Base-by-base conservation (phyloP, 202 grass and related monocot genomes). In the Saccharum hybrid region DNA sequence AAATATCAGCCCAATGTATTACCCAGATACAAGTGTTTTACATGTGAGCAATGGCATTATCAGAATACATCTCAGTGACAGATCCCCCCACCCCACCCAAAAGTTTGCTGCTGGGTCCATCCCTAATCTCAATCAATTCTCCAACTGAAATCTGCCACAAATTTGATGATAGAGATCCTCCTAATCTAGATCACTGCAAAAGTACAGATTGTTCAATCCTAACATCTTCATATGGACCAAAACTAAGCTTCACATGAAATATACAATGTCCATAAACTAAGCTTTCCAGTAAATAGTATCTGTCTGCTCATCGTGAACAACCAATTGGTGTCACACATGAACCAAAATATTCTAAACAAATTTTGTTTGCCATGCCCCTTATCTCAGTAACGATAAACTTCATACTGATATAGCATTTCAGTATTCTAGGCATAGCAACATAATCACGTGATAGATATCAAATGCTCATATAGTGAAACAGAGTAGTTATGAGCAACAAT, bases 21-120 rank as follows among this genome's bases (percentile, higher is more conserved):
- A 71, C 51, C 26, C 4, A 40, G 30, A n/a, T 68, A 79, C 30
- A 28, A 46, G 36, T 59, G 72, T 34, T 84, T 63, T 49, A 31
- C 66, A 85, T 71, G 68, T 48, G 41, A 46, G 21, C 21, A 46
- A 71, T 46, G 6, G 1, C 22, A 30, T 9, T 48, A 42, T 23
- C n/a, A 42, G 39, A 69, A 69, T 42, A 13, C 4, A 21, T 18
- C 46, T 51, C 48, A 5, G 48, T 52, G 46, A 52, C 48, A 52
- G 48, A 52, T 52, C 16, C 49, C 49, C 16, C 15, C 49, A 18
- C 48, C 48, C 49, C 49, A 54, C 15, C 49, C 18, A 57, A 57
- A 56, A 57, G 18, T n/a, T n/a, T n/a, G 19, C 2, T 57, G 52
- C 6, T 57, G 15, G 48, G 14, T 51, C 14, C 52, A 57, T 57